Percentiles rank a stretch among this genome's conserved stretches.
Conservation (phyloP, 306 rosid species). For the Carpinus viminea region DNA sequence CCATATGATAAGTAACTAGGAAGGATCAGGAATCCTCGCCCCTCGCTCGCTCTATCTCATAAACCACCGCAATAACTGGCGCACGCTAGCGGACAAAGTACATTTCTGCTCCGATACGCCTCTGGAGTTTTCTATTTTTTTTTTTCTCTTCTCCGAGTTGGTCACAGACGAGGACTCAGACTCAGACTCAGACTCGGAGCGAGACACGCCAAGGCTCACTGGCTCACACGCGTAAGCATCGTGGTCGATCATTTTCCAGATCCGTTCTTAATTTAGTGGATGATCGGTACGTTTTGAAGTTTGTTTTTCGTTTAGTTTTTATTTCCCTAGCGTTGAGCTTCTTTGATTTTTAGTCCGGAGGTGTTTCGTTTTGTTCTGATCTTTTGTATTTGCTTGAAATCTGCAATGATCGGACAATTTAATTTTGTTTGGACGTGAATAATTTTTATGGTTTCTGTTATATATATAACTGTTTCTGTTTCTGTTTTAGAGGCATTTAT, state of each 20-base stretch:
- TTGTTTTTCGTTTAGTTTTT: not conserved
- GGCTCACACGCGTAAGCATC: constrained; percentile 9
- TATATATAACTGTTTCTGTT: not conserved
- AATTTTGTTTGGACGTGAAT: not conserved
- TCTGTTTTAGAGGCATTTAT: not conserved
- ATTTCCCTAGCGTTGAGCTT: not conserved
- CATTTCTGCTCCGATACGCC: not conserved
- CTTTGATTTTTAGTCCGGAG: not conserved
- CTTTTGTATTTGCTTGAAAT: not conserved
- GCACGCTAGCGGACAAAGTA: constrained; percentile 13
- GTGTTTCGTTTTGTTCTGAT: not conserved
- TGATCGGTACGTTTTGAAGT: constrained; percentile 11
- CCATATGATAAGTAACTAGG: not conserved
- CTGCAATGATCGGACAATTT: not conserved
- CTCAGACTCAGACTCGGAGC: constrained; percentile 1
- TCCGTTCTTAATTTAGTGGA: constrained; percentile 2
- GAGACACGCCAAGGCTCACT: not conserved
- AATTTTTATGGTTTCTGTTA: not conserved
- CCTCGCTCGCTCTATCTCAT: not conserved
- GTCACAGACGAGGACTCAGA: not conserved
- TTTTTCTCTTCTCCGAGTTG: not conserved
- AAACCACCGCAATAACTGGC: constrained; percentile 10
- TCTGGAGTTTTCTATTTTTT: not conserved
- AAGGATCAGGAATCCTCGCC: not conserved
- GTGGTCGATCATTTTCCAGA: constrained; percentile 23